Evolutionary conservation across 2,329 filamentous ascomycete genomes (phyloP).

Genomic region (Sclerotinia glacialis): DNA sequence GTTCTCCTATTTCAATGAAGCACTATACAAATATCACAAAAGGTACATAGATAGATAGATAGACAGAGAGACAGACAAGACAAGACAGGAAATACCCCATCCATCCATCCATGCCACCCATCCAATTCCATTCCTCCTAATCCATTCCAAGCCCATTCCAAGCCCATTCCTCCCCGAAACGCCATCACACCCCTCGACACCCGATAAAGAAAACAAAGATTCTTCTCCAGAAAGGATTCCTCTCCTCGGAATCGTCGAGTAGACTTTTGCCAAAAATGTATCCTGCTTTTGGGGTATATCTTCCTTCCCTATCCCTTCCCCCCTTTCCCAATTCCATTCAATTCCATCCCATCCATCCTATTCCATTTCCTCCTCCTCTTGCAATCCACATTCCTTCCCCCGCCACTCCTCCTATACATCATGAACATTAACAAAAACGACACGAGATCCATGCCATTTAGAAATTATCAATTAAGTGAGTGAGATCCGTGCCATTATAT

Average conservation of each 20-base stretch:
- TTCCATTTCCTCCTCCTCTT: not conserved
- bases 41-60: not conserved
- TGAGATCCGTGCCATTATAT: not conserved
- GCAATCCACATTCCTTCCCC: constrained; percentile 1
- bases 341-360: not conserved
- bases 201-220: not conserved
- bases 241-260: not conserved
- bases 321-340: not conserved
- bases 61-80: not conserved
- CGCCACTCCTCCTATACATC: constrained; percentile 22
- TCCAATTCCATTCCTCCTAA: not conserved
- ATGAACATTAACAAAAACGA: constrained; percentile 29
- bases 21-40: not conserved
- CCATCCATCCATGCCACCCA: not conserved
- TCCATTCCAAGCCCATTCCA: not conserved
- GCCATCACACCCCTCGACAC: not conserved
- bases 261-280: not conserved
- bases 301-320: not conserved
- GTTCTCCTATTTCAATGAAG: constrained; percentile 4
- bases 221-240: not conserved
- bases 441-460: not conserved
- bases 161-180: not conserved
- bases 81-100: not conserved
- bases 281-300: not conserved
- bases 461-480: constrained; percentile 15